Base-by-base conservation (phyloP, 2,329 filamentous ascomycete species). In the Calonectria pauciramosa region DNA sequence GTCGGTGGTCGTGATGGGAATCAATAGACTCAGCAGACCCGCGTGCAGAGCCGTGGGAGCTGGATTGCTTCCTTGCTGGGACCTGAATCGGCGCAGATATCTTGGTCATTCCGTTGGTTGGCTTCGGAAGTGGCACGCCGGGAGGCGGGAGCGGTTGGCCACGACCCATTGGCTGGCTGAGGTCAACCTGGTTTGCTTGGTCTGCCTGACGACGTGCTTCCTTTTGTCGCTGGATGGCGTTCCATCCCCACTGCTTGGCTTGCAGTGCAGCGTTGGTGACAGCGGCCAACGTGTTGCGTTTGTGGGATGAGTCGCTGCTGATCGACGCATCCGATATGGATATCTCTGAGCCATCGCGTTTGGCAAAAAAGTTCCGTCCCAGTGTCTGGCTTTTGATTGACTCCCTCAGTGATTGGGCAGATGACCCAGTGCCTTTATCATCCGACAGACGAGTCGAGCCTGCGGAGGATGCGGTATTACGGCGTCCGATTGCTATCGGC, bases 101-200 rank as follows among this genome's bases (percentile, higher is more conserved):
- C 80, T 90, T 91, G 9, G 91, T 89, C 72, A 88, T 90, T 69
- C 88, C 90, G 44, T 92, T 91, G 1, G 93, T 93, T 52, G 88
- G 91, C 2, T 84, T 81, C 7, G 96, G 95, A 1, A 98, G 88
- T 4, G 96, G 95, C 56, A 90, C 93, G 2, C 95, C 96, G 3
- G 94, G 94, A 11, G 95, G 95, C 60, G 95, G 95, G 23, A 98
- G 87, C 1, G 95, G 95, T 79, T 94, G 93, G 0, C 95, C 95
- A 49, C 95, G 91, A 1, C 96, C 96, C 87, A 97, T 95, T 2
- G 95, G 95, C 79, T 95, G 91, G 77, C 83, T 85, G 73, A 90
- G 77, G 85, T 91, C 83, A 75, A 91, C 82, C 11, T 82, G 82
- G 30, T 72, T 80, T 30, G 77, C 73, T 23, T 81, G 81, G 4